A percentile compares a stretch with the other conserved stretches of the same genome.
phyloP scores from a whole-genome alignment of 164 flowering plant species.

The Piper longum region DNA sequence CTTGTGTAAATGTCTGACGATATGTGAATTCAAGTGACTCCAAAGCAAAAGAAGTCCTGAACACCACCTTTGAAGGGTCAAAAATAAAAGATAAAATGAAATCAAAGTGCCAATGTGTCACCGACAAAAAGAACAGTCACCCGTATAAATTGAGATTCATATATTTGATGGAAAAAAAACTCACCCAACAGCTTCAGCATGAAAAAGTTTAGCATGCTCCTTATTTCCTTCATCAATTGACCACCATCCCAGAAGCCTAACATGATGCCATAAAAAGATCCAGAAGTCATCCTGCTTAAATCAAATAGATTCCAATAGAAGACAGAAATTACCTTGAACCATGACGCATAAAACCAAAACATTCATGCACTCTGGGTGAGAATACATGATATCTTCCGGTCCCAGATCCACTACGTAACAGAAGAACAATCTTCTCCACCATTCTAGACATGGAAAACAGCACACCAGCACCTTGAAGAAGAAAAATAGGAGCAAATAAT shows the following conservation, averaged over 20 bases:
- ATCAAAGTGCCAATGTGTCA: too few species aligned
- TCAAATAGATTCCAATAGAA: neutral
- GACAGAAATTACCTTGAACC: slow-evolving; percentile 60
- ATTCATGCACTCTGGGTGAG: slow-evolving; percentile 43
- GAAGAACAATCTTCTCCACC: slow-evolving; percentile 56
- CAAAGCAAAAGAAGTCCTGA: too few species aligned
- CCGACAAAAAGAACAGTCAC: too few species aligned
- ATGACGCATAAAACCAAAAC: slow-evolving; percentile 63
- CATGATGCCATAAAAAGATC: neutral
- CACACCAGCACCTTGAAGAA: slow-evolving; percentile 73
- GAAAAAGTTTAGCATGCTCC: slow-evolving; percentile 66
- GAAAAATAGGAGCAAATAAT: slow-evolving; percentile 60
- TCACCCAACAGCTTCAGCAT: slow-evolving; percentile 52
- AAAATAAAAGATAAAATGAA: too few species aligned
- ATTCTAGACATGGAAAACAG: slow-evolving; percentile 49
- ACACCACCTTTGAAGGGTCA: too few species aligned
- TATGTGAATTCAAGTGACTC: too few species aligned
- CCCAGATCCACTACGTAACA: slow-evolving; percentile 30
- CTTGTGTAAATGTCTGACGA: too few species aligned
- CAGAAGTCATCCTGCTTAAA: neutral
- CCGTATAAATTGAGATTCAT: too few species aligned
- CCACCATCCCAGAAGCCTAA: slow-evolving; percentile 95
- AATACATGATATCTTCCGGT: slow-evolving; percentile 33
- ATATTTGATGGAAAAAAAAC: slow-evolving; percentile 4
- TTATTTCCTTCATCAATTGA: slow-evolving; percentile 88